Conservation (phyloP, 2,329 filamentous ascomycete genomes). For the Sarocladium strictum region DNA sequence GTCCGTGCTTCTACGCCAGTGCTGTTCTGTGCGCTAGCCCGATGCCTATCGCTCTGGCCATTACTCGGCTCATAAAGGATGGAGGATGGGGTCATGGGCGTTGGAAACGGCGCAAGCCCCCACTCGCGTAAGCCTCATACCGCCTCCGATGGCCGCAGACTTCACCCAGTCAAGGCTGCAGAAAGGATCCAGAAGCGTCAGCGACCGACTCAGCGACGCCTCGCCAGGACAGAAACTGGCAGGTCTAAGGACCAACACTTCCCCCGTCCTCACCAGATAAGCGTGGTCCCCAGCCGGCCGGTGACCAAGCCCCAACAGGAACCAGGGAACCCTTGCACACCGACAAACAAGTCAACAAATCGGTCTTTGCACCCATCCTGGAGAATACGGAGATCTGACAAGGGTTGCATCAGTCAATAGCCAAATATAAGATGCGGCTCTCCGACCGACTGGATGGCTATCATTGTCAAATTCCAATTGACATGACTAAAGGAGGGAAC, state of each 20-base stretch:
- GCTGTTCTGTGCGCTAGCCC: too few relatives aligned
- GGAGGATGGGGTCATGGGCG: neutral
- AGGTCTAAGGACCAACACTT: too few relatives aligned
- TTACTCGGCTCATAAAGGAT: too few relatives aligned
- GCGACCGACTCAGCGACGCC: neutral
- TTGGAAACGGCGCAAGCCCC: neutral
- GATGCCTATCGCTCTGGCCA: too few relatives aligned
- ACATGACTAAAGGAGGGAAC: neutral
- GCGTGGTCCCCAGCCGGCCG: too few relatives aligned
- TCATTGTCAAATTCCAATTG: too few relatives aligned
- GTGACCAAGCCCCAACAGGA: neutral
- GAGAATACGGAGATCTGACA: neutral
- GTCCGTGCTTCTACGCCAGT: too few relatives aligned
- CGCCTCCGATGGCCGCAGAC: neutral
- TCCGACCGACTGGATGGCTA: too few relatives aligned
- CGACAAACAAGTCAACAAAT: neutral
- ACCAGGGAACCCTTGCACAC: neutral
- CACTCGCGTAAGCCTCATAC: too few relatives aligned
- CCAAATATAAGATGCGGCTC: neutral
- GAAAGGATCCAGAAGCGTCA: neutral
- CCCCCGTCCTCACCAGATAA: too few relatives aligned
- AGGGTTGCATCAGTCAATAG: neutral
- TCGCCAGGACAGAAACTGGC: neutral
- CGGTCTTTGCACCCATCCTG: neutral
- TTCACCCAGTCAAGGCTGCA: neutral